phyloP scores from a whole-genome alignment of 371 early-diverging fungal genomes.

The Apophysomyces ossiformis region DNA sequence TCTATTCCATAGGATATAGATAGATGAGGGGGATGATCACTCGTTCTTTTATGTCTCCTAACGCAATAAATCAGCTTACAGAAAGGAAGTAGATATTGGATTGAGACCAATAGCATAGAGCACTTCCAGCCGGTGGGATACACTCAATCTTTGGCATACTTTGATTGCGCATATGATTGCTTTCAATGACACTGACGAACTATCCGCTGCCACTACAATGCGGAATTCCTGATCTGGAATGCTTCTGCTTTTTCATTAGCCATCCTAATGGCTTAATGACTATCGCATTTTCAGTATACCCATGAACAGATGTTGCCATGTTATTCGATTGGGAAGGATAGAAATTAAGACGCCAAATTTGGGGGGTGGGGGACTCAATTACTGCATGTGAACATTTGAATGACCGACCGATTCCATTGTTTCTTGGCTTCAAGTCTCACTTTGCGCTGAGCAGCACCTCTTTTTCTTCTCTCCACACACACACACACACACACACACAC shows the following conservation, averaged over 20 bases:
- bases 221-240: conserved; percentile 13
- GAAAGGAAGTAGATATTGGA: conserved; percentile 17
- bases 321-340: too few relatives aligned
- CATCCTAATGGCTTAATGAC: background rate
- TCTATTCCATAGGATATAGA: conserved; percentile 6
- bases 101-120: conserved; percentile 33
- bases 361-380: too few relatives aligned
- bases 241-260: background rate
- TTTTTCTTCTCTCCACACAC: background rate
- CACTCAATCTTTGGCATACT: conserved; percentile 14
- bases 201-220: conserved; percentile 37
- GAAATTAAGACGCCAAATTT: too few relatives aligned
- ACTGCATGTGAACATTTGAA: too few relatives aligned
- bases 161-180: conserved; percentile 27
- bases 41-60: background rate
- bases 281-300: background rate
- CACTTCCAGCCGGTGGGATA: conserved; percentile 22
- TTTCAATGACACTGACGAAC: conserved; percentile 24
- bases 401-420: too few relatives aligned
- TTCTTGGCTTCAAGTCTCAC: too few relatives aligned
- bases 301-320: conserved; percentile 7
- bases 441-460: background rate
- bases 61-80: background rate
- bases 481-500: background rate
- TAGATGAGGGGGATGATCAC: background rate